Percentiles rank a stretch among this genome's conserved stretches.
phyloP scores from a whole-genome alignment of 495 filamentous ascomycete species.

The Penicillium soppii region DNA sequence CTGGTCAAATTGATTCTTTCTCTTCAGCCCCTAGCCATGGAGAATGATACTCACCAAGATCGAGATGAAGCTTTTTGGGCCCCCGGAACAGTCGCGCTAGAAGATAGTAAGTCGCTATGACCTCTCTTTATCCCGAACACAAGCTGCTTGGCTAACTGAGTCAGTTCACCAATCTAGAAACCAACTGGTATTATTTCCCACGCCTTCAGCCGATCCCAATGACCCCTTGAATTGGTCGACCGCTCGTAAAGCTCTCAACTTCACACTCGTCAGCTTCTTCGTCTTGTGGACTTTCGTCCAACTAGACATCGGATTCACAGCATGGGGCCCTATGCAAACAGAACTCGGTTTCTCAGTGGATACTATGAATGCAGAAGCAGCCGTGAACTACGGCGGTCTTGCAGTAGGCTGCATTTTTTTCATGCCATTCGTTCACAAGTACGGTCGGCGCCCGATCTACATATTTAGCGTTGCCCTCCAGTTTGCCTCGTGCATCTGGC shows the following conservation, averaged over 20 bases:
- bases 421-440: conserved; percentile 47
- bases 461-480: conserved; percentile 35
- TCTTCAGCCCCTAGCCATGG: conserved; percentile 6
- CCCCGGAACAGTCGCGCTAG: conserved; percentile 23
- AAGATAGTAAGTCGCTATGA: conserved; percentile 17
- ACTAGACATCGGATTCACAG: conserved; percentile 38
- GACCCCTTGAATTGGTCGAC: conserved; percentile 34
- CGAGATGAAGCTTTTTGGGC: conserved; percentile 25
- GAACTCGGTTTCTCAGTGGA: conserved; percentile 37
- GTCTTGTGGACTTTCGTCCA: conserved; percentile 37
- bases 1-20: neutral
- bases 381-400: conserved; percentile 35
- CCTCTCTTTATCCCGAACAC: neutral
- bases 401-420: conserved; percentile 42
- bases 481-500: conserved; percentile 38
- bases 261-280: conserved; percentile 38
- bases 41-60: conserved; percentile 7
- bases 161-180: conserved; percentile 21
- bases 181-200: conserved; percentile 23
- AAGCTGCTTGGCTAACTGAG: neutral
- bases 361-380: conserved; percentile 38
- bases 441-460: conserved; percentile 45
- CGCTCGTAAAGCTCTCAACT: conserved; percentile 37
- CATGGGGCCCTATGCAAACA: conserved; percentile 38
- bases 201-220: conserved; percentile 28